Conservation (phyloP, 2,329 filamentous ascomycete genomes). For the Colletotrichum lindemuthianum region DNA sequence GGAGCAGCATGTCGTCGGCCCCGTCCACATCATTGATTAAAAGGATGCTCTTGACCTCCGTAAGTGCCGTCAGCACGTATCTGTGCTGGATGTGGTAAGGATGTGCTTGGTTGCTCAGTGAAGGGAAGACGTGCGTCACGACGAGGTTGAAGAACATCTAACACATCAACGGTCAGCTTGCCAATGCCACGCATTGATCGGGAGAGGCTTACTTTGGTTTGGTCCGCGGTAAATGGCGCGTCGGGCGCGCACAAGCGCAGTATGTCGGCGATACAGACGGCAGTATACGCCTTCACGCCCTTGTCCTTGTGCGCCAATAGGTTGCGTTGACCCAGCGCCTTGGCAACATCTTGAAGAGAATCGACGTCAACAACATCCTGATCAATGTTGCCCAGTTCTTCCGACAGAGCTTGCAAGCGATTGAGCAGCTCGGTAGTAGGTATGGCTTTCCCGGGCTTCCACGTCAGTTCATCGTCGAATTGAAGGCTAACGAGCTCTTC, state of each 20-base stretch:
- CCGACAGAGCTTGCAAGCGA: constrained; percentile 81
- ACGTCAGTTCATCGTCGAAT: constrained; percentile 89
- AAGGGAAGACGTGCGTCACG: constrained; percentile 82
- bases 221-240: constrained; percentile 89
- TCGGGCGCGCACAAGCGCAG: constrained; percentile 92
- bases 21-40: constrained; percentile 89
- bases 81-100: constrained; percentile 94
- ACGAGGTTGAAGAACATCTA: constrained; percentile 95
- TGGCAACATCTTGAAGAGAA: constrained; percentile 85
- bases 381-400: constrained; percentile 86
- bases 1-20: constrained; percentile 79
- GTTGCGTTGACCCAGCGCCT: constrained; percentile 84
- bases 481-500: constrained; percentile 61
- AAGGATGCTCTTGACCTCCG: constrained; percentile 93
- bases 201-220: constrained; percentile 79
- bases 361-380: constrained; percentile 86
- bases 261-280: constrained; percentile 92
- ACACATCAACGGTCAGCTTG: constrained; percentile 23
- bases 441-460: constrained; percentile 92
- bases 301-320: constrained; percentile 91
- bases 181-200: not conserved
- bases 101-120: constrained; percentile 85
- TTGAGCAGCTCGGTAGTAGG: constrained; percentile 82
- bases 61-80: constrained; percentile 87
- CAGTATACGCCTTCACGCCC: constrained; percentile 88